These are phyloP conservation scores for Alternaria brassicicola DNA, from an alignment of 2,329 filamentous ascomycete genomes.

Conservation along the genomic window DNA sequence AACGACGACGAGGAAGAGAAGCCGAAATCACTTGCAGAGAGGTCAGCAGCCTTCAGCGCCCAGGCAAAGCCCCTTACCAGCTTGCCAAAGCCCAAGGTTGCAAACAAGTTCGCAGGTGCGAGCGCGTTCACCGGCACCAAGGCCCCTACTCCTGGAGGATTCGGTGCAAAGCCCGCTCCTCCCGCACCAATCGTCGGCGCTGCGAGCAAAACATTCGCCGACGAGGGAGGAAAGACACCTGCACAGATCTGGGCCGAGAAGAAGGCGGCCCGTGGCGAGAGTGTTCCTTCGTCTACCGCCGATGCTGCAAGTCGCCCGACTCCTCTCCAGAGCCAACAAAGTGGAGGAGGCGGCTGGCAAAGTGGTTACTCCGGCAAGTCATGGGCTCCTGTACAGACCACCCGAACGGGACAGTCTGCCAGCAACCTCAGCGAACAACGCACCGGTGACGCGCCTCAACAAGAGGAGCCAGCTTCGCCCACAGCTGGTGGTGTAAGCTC, in stretches of 20 bases:
- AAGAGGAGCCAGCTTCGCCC: constrained; percentile 61
- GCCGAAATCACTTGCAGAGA: constrained; percentile 73
- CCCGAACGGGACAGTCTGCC: constrained; percentile 69
- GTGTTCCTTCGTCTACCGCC: constrained; percentile 53
- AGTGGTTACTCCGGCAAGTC: constrained; percentile 89
- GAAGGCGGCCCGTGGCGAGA: constrained; percentile 78
- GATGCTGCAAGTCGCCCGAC: constrained; percentile 29
- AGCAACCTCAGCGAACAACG: constrained; percentile 64
- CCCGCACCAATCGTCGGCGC: constrained; percentile 71
- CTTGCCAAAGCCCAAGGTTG: constrained; percentile 92
- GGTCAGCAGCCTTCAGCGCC: constrained; percentile 71
- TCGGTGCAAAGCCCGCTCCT: constrained; percentile 66
- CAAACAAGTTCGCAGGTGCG: constrained; percentile 80
- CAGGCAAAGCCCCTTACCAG: constrained; percentile 81
- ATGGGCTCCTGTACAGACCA: constrained; percentile 83
- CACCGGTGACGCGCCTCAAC: constrained; percentile 61
- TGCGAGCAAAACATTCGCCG: constrained; percentile 91
- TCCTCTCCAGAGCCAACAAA: constrained; percentile 64
- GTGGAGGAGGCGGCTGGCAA: constrained; percentile 80
- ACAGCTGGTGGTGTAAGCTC: constrained; percentile 69
- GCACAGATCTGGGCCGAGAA: constrained; percentile 98
- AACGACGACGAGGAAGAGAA: constrained; percentile 53
- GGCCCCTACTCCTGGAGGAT: constrained; percentile 75
- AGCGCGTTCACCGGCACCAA: constrained; percentile 85
- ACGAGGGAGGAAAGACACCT: constrained; percentile 93